Percentiles rank a stretch among this genome's conserved stretches.
These are phyloP conservation scores for Oryza officinalis DNA, from an alignment of 176 grass and related monocot genomes.

Conservation along the genomic window DNA sequence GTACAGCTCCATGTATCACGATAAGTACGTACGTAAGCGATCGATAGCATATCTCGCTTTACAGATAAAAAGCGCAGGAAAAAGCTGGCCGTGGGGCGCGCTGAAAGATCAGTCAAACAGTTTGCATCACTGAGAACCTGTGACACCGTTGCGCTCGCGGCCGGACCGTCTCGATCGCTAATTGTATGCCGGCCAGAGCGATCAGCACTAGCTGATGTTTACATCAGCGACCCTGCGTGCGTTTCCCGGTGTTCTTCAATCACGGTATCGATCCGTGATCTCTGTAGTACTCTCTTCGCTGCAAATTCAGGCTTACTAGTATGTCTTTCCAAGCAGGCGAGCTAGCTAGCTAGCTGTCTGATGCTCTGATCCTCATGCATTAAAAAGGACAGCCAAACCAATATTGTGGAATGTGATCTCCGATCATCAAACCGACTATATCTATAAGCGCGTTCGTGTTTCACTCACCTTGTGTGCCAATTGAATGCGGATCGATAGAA, in stretches of 20 bases:
- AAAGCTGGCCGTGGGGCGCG: not conserved
- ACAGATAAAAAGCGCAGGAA: conserved; percentile 39
- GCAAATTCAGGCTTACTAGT: not conserved
- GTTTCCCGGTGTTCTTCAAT: not conserved
- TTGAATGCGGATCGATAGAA: conserved; percentile 10
- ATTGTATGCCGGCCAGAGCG: conserved; percentile 14
- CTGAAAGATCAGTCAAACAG: conserved; percentile 40
- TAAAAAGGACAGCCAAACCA: not conserved
- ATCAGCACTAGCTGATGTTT: not conserved
- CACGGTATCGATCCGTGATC: not conserved
- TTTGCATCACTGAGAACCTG: conserved; percentile 47
- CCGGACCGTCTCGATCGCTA: not conserved
- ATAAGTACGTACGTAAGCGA: conserved; percentile 44
- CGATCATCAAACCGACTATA: not conserved
- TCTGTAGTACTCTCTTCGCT: not conserved
- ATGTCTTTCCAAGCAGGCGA: not conserved
- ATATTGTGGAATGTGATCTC: not conserved
- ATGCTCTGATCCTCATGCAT: not conserved
- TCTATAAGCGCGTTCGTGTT: not conserved
- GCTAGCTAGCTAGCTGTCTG: not conserved
- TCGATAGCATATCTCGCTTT: conserved; percentile 23
- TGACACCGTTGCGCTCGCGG: conserved; percentile 28
- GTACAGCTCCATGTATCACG: not conserved
- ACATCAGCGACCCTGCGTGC: not conserved
- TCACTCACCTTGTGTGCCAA: not conserved